phyloP scores from a whole-genome alignment of 768 basidiomycete genomes.

The Leccinum incarnatum region DNA sequence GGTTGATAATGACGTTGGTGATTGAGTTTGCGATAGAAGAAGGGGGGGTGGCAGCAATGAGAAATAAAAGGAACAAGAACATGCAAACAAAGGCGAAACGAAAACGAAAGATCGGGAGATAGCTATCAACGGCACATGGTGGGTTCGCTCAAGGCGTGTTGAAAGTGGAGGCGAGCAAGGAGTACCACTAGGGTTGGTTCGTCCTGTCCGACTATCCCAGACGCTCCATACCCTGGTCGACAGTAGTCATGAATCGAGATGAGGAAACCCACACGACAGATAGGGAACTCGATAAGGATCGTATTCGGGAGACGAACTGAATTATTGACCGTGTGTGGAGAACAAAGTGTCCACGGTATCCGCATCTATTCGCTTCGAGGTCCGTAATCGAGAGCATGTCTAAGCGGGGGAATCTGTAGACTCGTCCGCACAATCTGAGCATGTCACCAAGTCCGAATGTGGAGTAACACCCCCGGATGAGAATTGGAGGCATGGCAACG shows the following conservation, averaged over 20 bases:
- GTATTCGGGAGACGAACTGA: background rate
- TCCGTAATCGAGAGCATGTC: background rate
- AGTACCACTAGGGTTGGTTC: background rate
- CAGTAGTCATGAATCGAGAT: background rate
- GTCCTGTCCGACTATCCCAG: background rate
- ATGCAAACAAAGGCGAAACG: background rate
- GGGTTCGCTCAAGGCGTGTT: background rate
- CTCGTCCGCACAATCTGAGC: conserved; percentile 12
- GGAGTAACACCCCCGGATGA: background rate
- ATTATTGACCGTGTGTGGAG: background rate
- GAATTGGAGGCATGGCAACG: background rate
- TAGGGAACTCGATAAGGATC: background rate
- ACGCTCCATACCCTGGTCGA: background rate
- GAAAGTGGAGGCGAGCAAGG: background rate
- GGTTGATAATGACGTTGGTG: background rate
- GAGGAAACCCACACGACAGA: background rate
- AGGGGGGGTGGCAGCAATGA: background rate
- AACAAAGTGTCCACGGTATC: background rate
- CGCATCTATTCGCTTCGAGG: background rate
- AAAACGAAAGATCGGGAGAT: background rate
- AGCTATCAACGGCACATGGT: background rate
- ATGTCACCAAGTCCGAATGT: background rate
- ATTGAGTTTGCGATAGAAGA: background rate
- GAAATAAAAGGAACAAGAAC: background rate
- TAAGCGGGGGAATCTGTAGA: background rate